Evolutionary conservation across 805 yeast genomes (phyloP).

Genomic region (Babjeviella inositovora): DNA sequence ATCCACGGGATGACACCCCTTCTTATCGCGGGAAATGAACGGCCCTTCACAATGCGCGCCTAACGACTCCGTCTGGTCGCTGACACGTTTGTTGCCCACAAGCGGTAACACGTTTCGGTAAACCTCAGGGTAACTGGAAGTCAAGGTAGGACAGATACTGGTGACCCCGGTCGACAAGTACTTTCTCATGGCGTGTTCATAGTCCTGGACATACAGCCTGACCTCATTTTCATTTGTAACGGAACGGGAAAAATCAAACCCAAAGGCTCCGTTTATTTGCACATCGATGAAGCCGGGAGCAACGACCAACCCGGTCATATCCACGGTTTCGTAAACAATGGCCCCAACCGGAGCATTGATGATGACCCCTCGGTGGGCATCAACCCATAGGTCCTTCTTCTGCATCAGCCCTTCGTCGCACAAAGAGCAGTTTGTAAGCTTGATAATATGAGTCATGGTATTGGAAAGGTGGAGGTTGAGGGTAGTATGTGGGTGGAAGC

Average conservation of each 20-base stretch:
- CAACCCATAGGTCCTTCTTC: slow-evolving; percentile 23
- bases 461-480: neutral
- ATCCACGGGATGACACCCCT: slow-evolving; percentile 33
- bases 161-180: slow-evolving; percentile 37
- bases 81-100: slow-evolving; percentile 15
- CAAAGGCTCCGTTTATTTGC: slow-evolving; percentile 43
- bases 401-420: slow-evolving; percentile 21
- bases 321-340: slow-evolving; percentile 11
- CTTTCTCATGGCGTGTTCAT: slow-evolving; percentile 25
- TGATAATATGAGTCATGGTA: slow-evolving; percentile 5
- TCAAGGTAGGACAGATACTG: slow-evolving; percentile 37
- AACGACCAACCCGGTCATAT: slow-evolving; percentile 26
- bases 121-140: slow-evolving; percentile 31
- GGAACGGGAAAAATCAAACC: slow-evolving; percentile 30
- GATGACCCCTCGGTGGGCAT: slow-evolving; percentile 23
- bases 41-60: slow-evolving; percentile 54
- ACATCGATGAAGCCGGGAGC: slow-evolving; percentile 43
- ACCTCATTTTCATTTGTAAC: slow-evolving; percentile 12
- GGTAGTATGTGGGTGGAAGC: slow-evolving; percentile 1
- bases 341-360: slow-evolving; percentile 8
- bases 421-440: slow-evolving; percentile 22
- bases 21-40: slow-evolving; percentile 27
- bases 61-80: slow-evolving; percentile 21
- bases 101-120: slow-evolving; percentile 29
- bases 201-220: slow-evolving; percentile 14